Base-by-base conservation (phyloP, 2,329 filamentous ascomycete genomes). In the Venturia oleaginea region DNA sequence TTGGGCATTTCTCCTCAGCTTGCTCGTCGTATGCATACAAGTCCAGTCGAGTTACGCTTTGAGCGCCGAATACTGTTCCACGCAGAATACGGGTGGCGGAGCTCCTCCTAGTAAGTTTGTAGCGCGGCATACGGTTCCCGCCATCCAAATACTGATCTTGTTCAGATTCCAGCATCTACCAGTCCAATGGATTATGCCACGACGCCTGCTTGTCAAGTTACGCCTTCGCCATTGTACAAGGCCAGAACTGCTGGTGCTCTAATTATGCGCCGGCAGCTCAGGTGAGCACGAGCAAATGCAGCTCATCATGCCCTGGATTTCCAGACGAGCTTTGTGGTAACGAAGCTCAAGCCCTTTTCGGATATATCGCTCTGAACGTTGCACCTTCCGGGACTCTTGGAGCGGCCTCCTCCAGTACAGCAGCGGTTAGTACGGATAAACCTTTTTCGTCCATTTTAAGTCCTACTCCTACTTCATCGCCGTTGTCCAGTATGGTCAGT, bases 171-270 rank as follows among this genome's bases (percentile, higher is more conserved):
- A 42, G 17, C n/a, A 30, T 30, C 55, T 78, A 71, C 63, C 87
- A 91, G 72, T 89, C 88, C 24, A 86, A 90, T 69, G 89, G 89
- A 37, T 80, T 86, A 15, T 93, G 90, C 72, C 76, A 79, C 61
- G 76, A 83, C 60, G 80, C 80, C 60, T 93, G 90, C 75, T 69
- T 37, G 13, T n/a, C 43, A 27, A 38, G 34, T 22, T 63, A 46
- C 42, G 88, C 89, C 46, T 90, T 87, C 67, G 88, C 87, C 68
- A 79, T 93, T 59, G 77, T 92, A 1, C 83, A 90, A 69, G 80
- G 76, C 19, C 78, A 84, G 38, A 74, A 80, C 62, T 93, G 90
- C 72, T 93, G 88, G 88, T 93, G 90, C 73, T 87, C 87, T 43
- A 82, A 91, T 72, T 86, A 86, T 70, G 80, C 80, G 2, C 90